Base-by-base conservation (phyloP, 305 asterid species). In the Salvia sclarea region DNA sequence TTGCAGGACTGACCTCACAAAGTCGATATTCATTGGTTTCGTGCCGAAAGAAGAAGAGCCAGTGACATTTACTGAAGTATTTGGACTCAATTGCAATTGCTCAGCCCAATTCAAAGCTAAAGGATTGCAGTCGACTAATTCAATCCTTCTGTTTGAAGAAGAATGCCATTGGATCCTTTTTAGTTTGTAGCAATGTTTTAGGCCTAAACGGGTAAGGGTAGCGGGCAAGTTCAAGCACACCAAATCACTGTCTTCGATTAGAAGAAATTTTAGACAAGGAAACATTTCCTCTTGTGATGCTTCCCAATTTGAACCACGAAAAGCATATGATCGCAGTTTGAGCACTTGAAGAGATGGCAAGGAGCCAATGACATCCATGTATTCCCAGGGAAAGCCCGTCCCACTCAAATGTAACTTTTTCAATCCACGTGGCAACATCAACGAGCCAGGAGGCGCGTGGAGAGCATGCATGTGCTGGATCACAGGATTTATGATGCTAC, bases 191-290 rank as follows among this genome's bases (percentile, higher is more conserved):
- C 72, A 68, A 37, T 55, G 65, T 6, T 55, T 68, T 3, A 68
- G 0, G 72, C 20, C 25, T 0, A 67, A 35, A 24, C 3, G 9
- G 20, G 3, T 22, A 4, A 55, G 64, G 35, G 0, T 6, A 0
- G 9, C 30, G 40, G 55, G 30, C 13, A 37, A 33, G 25, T 54
- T 13, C 64, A 55, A 67, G 6, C 54, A n/a, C 72, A 54, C 64
- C 31, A 67, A 33, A 41, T 67, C 72, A 38, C 45, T 54, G 18
- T 67, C 72, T 54, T 67, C 64, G 13, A 67, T 55, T 13, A 55
- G 6, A 24, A 67, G 72, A 25, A 8, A 67, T 3, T 11, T 0
- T 12, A 67, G 64, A 1, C 21, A 6, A 44, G 7, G 3, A 11
- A 68, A 43, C 9, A 37, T 24, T 3, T 4, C 3, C 13, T 3